Conservation (phyloP, 2,329 filamentous ascomycete species). For the Fonsecaea pedrosoi region DNA sequence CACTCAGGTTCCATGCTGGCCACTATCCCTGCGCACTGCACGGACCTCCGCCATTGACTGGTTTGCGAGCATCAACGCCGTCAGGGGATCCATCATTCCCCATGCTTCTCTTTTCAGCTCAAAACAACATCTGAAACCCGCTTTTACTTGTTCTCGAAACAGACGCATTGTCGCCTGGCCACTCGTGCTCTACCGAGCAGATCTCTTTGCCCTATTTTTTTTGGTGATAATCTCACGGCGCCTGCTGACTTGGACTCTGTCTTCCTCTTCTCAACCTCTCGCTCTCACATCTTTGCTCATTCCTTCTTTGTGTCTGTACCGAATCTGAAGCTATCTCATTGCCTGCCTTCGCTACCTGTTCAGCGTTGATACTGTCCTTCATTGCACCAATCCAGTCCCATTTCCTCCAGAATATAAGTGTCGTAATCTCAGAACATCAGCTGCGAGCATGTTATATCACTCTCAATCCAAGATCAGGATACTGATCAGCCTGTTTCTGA, state of each 20-base stretch:
- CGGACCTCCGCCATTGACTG: background rate
- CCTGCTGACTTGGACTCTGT: slow-evolving; percentile 15
- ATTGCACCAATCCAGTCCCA: background rate
- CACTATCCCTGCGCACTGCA: background rate
- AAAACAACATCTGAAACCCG: slow-evolving; percentile 25
- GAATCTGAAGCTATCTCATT: slow-evolving; percentile 7
- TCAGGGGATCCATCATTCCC: slow-evolving; percentile 8
- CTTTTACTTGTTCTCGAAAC: slow-evolving; percentile 14
- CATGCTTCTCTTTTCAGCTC: slow-evolving; percentile 20
- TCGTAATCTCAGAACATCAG: slow-evolving; percentile 12
- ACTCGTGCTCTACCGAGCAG: background rate
- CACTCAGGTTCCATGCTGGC: background rate
- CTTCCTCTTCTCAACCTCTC: slow-evolving; percentile 6
- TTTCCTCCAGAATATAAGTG: slow-evolving; percentile 3
- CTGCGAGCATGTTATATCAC: slow-evolving; percentile 1
- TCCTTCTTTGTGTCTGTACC: slow-evolving; percentile 2
- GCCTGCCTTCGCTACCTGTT: background rate
- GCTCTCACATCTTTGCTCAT: background rate
- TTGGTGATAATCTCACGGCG: slow-evolving; percentile 9
- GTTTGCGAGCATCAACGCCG: background rate
- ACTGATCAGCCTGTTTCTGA: slow-evolving; percentile 23
- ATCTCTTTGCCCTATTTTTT: background rate
- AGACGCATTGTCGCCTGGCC: slow-evolving; percentile 20
- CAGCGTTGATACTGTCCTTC: slow-evolving; percentile 5
- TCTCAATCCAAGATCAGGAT: slow-evolving; percentile 20